phyloP scores from a whole-genome alignment of 768 basidiomycete species.

The Mycena capillaripes region DNA sequence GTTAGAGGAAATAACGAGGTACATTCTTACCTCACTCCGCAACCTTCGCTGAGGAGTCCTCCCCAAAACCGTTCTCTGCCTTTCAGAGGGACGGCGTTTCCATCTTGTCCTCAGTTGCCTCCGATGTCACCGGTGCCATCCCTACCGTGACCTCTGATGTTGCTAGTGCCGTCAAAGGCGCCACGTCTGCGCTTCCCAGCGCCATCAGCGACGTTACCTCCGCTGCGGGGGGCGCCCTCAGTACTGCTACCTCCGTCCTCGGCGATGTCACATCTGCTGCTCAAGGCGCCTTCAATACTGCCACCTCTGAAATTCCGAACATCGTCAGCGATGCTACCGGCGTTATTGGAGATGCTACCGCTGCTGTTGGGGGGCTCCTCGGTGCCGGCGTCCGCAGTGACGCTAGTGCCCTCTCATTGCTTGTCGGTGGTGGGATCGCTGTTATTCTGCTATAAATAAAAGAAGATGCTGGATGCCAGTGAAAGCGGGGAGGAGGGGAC shows the following conservation, averaged over 20 bases:
- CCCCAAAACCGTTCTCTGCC: conserved; percentile 2
- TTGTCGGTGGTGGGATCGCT: background rate
- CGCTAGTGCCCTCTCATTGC: background rate
- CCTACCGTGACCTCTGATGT: background rate
- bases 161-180: background rate
- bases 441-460: background rate
- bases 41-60: background rate
- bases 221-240: background rate
- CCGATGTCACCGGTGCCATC: background rate
- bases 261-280: no score
- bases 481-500: no score
- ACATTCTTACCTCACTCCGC: background rate
- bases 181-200: background rate
- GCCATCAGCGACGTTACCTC: background rate
- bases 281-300: background rate
- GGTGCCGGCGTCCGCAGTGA: background rate
- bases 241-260: background rate
- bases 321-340: background rate
- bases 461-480: background rate
- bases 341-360: background rate
- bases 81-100: background rate
- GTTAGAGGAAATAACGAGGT: background rate
- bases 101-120: background rate
- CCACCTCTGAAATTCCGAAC: background rate
- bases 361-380: background rate